Evolutionary conservation across 2,329 filamentous ascomycete genomes (phyloP), one percentile per base, ranked within the genome.

Genomic region (Mollisiaceae sp.): DNA sequence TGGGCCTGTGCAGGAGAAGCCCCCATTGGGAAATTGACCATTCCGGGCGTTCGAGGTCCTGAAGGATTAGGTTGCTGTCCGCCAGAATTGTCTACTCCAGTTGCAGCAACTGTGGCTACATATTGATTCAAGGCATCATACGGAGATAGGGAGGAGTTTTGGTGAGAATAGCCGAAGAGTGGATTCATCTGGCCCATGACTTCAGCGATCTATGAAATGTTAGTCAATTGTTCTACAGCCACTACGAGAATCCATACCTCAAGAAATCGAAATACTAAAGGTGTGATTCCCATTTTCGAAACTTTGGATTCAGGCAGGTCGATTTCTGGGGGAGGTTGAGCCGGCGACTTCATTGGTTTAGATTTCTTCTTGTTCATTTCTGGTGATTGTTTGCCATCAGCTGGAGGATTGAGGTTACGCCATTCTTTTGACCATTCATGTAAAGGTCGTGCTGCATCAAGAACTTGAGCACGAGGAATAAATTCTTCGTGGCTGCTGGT

Each of bases 401-500:
- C 62, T 64, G 82, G 80, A 1, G 80, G 75, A 75, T 90, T 90
- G 52, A 86, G 76, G 72, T 80, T 85, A 66, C 82, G 81, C 87
- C 87, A 90, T 27, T 89, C 87, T 78, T 89, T 89, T 71, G 85
- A 80, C 87, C 87, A 90, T 67, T 83, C 82, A 69, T 89, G 87
- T 32, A 84, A 80, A 1, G 87, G 87, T 71, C 85, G 84, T 15
- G 87, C 86, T 8, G 85, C 85, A 54, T 88, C 81, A 45, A 89
- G 84, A 9, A 88, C 85, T 69, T 83, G 83, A 67, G 83, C 86
- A 62, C 92, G 87, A 24, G 93, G 89, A 55, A 98, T 82, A 73
- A 91, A 97, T 78, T 98, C 94, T 71, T 94, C 91, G 73, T 96
- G 91, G 59, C 83, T 85, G 41, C 83, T 85, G 1, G 91, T 92